Evolutionary conservation across 1,284 basidiomycete genomes (phyloP), one percentile per base, ranked within the genome.

Genomic region (Moniliella sp.): DNA sequence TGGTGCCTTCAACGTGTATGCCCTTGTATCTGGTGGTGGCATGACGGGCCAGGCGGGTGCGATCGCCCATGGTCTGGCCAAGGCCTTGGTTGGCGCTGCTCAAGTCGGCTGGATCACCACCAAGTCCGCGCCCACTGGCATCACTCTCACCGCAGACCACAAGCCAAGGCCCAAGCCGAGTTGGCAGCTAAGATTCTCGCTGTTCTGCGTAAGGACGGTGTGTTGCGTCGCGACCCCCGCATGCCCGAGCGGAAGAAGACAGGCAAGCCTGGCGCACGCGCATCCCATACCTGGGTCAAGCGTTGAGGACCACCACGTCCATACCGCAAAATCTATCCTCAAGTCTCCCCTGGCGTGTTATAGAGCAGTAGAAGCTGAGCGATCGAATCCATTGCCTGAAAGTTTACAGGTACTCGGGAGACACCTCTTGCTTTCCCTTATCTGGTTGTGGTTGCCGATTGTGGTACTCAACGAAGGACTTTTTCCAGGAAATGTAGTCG

Each of bases 211-310:
- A 23, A 61, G 84, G 86, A 81, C 42, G 78, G 82, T 65, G 66
- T 88, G 23, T 64, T 84, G 39, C 74, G 74, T 61, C 75, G 88
- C 55, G 88, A 97, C 66, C 80, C 83, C 28, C 77, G 88, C 63
- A 81, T 86, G 76, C 84, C 93, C 18, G 88, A 97, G 66, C 72
- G 88, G 48, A 97, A 97, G 67, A 93, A 94, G 70, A 83, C 88
- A 5, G 79, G 79, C 40, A 62, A 74, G 46, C 73, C 76, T 42
- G 93, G 93, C 67, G 81, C 88, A 40, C 74, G 86, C 61, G 86
- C 88, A 66, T 75, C 26, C 14, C 46, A 45, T 33, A 48, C 48
- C 13, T 32, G 27, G n/a, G 19, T 28, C 34, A 27, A 33, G 28
- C 38, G 31, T 12, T 34, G 30, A 28, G n/a, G n/a, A n/a, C n/a